Evolutionary conservation across 768 basidiomycete species (phyloP).

Genomic region (Pleurotus tuoliensis): DNA sequence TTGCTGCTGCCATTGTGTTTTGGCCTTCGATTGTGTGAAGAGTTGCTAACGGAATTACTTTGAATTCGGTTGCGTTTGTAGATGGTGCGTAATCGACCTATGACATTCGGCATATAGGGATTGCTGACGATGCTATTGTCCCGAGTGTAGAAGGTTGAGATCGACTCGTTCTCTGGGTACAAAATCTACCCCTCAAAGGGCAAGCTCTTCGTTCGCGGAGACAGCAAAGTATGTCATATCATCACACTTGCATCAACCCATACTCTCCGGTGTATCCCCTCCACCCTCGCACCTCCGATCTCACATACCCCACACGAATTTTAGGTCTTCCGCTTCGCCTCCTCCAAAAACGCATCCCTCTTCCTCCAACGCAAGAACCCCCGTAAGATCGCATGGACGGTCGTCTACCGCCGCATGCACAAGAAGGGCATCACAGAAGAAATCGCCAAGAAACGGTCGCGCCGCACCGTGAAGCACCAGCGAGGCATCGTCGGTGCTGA

Average conservation of each 20-base stretch:
- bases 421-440: conserved; percentile 99
- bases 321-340: conserved; percentile 93
- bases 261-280: background rate
- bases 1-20: too few species aligned
- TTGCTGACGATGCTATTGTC: conserved; percentile 14
- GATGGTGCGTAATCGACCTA: conserved; percentile 35
- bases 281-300: background rate
- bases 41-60: conserved; percentile 10
- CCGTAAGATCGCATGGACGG: conserved; percentile 98
- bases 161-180: conserved; percentile 96
- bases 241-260: background rate
- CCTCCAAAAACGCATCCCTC: conserved; percentile 91
- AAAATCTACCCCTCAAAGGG: conserved; percentile 99
- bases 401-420: conserved; percentile 94
- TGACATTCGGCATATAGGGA: background rate
- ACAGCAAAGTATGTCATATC: conserved; percentile 75
- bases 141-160: conserved; percentile 85
- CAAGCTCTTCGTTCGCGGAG: conserved; percentile 90
- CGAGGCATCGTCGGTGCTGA: conserved; percentile 98
- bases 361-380: conserved; percentile 99
- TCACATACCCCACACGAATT: background rate
- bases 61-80: conserved; percentile 16
- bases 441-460: conserved; percentile 97
- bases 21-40: background rate
- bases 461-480: conserved; percentile 95